Percentiles rank a stretch among this genome's conserved stretches.
Conservation (phyloP, 257 asterid species). For the Solanum rostratum region DNA sequence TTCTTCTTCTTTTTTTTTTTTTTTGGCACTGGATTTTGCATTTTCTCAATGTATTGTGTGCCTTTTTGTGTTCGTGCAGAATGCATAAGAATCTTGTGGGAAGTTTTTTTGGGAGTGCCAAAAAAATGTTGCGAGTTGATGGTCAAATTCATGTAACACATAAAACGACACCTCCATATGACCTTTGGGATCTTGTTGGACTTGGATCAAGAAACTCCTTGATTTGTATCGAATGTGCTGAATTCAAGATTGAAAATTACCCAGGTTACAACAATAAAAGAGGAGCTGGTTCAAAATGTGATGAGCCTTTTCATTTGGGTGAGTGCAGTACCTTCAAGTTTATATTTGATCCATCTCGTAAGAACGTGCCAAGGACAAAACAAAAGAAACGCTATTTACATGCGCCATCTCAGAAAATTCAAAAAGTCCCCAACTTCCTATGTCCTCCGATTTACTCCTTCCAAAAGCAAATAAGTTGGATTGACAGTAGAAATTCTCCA, state of each 20-base stretch:
- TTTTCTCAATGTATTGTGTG: neutral
- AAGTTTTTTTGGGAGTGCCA: slow-evolving; percentile 33
- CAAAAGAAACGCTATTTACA: neutral
- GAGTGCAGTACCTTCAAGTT: slow-evolving; percentile 41
- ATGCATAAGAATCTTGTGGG: slow-evolving; percentile 36
- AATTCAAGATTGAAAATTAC: slow-evolving; percentile 31
- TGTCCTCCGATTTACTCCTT: neutral
- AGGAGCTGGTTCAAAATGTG: slow-evolving; percentile 40
- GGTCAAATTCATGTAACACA: slow-evolving; percentile 52
- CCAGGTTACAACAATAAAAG: slow-evolving; percentile 46
- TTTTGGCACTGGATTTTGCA: neutral
- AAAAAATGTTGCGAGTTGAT: slow-evolving; percentile 17
- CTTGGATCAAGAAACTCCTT: slow-evolving; percentile 23
- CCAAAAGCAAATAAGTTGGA: neutral
- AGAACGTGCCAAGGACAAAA: neutral
- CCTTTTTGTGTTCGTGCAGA: slow-evolving; percentile 13
- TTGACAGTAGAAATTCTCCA: neutral
- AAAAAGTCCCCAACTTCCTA: neutral
- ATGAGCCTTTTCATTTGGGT: slow-evolving; percentile 30
- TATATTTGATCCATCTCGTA: neutral
- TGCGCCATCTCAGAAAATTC: neutral
- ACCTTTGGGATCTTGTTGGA: slow-evolving; percentile 32
- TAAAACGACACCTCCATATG: slow-evolving; percentile 31
- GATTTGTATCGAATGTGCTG: slow-evolving; percentile 4
- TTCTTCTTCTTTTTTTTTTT: neutral